Evolutionary conservation across 345 rosid genomes (phyloP).

Genomic region (Eucalyptus cloeziana): DNA sequence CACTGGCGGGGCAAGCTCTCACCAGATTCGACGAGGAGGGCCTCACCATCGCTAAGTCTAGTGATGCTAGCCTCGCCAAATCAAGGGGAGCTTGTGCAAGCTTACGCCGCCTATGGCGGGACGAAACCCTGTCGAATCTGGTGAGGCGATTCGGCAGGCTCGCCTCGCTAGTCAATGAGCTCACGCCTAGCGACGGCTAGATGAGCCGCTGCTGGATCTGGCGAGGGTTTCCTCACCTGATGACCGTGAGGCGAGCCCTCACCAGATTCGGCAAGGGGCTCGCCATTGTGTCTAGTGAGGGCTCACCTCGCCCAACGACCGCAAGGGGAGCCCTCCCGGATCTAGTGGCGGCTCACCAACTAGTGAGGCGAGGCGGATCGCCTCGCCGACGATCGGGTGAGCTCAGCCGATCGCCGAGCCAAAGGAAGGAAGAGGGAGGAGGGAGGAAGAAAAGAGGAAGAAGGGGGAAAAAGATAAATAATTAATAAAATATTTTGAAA

Average conservation of each 20-base stretch:
- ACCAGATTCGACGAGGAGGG: fast-evolving
- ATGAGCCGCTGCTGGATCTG: fast-evolving
- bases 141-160: fast-evolving
- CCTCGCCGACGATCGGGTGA: too few species aligned
- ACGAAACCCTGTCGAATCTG: fast-evolving
- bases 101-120: too few species aligned
- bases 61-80: fast-evolving
- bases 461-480: fast-evolving
- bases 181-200: fast-evolving
- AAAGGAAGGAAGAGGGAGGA: too few species aligned
- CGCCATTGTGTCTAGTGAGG: fast-evolving
- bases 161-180: fast-evolving
- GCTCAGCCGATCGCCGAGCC: too few species aligned
- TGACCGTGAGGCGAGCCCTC: too few species aligned
- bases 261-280: fast-evolving
- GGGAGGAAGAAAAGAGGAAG: too few species aligned
- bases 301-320: fast-evolving
- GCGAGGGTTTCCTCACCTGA: fast-evolving
- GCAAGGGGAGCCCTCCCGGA: too few species aligned
- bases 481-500: too few species aligned
- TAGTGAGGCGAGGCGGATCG: fast-evolving
- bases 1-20: fast-evolving
- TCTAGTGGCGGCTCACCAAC: fast-evolving
- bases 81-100: too few species aligned
- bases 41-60: fast-evolving